Base-by-base conservation (phyloP, 768 basidiomycete species). In the Lentinula raphanica region DNA sequence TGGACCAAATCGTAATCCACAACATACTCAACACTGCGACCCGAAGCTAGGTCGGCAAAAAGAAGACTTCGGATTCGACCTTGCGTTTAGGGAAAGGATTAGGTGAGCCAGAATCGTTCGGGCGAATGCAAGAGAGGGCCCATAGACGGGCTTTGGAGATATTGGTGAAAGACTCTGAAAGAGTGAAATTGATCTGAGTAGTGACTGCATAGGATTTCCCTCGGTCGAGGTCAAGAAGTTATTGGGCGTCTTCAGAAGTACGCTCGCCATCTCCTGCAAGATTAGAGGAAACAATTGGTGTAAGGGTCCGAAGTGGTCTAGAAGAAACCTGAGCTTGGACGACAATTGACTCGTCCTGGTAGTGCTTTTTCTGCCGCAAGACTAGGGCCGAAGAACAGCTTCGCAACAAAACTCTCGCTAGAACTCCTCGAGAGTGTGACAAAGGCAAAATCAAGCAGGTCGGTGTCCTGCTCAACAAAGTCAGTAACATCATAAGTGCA, bases 31-130 rank as follows among this genome's bases (percentile, higher is more conserved):
- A 79, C 73, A n/a, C 32, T 83, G 49, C 80, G 78, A 15, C 86
- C 76, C 7, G 82, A 80, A 6, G 87, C 76, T 48, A 90, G 64
- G 63, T 93, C 91, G 0, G 92, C 83, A 0, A 96, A 74, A 9
- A 93, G 81, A 9, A 94, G 75, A 0, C 85, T 76, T 3, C 87
- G 82, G 28, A 95, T 78, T 70, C 92, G 65, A 94, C 90, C 2
- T 92, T 80, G 2, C 90, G 84, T 70, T 91, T 92, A 72, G 95
- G 94, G 66, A 96, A 94, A 1, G 92, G 93, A 63, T 94, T 94
- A 19, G 92, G 80, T 0, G 88, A 88, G 27, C 82, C 81, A 2
- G 91, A 93, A 68, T 95, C 94, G 71, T 95, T 95, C 1, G 94
- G 94, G 2, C 92, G 86, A 58, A 96, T 85, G 62, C 92, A 94